Percentiles rank a stretch among this genome's conserved stretches.
Conservation (phyloP, 345 rosid genomes). For the rapeseed (Brassica napus) region DNA sequence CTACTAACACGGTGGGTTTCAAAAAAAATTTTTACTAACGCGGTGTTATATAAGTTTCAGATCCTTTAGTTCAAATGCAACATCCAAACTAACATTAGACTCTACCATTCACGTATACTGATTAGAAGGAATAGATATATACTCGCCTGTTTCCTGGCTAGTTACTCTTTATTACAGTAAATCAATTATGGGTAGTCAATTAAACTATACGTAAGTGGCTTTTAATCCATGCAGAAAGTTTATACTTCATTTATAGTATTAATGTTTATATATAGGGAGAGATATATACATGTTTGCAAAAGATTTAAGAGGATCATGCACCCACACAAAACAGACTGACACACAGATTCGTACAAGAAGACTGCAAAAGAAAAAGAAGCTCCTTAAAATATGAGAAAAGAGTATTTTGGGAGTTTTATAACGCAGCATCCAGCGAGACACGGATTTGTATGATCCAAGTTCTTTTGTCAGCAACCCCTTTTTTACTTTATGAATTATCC, state of each 20-base stretch:
- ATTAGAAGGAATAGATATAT: background rate
- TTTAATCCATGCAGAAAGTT: constrained; percentile 22
- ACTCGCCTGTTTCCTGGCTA: background rate
- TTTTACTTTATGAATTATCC: constrained; percentile 35
- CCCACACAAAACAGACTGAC: constrained; percentile 31
- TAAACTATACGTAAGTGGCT: constrained; percentile 9
- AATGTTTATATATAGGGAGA: background rate
- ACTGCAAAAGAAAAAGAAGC: constrained; percentile 37
- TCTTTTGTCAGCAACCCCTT: constrained; percentile 25
- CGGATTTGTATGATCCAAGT: constrained; percentile 13
- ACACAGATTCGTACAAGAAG: constrained; percentile 32
- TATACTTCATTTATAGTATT: background rate
- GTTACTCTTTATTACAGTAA: background rate
- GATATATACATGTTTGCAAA: background rate
- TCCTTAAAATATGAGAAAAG: constrained; percentile 35
- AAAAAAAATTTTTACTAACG: background rate
- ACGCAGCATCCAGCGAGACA: constrained; percentile 25
- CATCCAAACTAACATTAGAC: background rate
- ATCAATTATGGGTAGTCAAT: background rate
- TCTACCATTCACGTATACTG: background rate
- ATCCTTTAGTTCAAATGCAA: background rate
- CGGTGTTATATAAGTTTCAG: background rate
- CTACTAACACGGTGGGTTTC: background rate
- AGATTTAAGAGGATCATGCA: constrained; percentile 28
- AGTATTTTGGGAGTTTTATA: constrained; percentile 10